These are phyloP conservation scores for Plasmodium cynomolgi DNA, from an alignment of 169 alveolate species.

Conservation along the genomic window DNA sequence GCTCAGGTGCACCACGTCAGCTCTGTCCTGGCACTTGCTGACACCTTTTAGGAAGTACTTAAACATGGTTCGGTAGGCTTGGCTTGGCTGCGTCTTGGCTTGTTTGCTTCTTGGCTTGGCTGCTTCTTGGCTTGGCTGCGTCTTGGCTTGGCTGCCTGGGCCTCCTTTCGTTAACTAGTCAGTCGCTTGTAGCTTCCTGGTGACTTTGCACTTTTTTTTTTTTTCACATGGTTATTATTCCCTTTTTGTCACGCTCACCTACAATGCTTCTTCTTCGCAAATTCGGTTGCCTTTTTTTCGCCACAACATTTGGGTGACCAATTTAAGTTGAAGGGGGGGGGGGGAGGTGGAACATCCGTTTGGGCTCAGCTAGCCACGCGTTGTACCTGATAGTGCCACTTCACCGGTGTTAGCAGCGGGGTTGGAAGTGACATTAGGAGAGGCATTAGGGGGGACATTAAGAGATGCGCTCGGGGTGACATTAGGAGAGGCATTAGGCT, in stretches of 20 bases:
- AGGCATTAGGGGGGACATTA: no score
- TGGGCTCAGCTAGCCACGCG: neutral
- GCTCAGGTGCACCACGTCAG: slow-evolving; percentile 51
- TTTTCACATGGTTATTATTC: neutral
- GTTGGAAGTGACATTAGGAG: no score
- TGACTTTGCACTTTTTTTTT: neutral
- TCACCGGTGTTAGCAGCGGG: neutral
- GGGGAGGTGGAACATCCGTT: neutral
- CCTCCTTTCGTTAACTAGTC: neutral
- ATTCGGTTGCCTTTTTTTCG: neutral
- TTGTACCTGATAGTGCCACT: neutral
- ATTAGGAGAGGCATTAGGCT: no score
- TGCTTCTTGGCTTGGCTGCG: no score
- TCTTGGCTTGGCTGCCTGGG: no score
- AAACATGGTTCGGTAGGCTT: slow-evolving; percentile 39
- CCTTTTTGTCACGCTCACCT: neutral
- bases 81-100: neutral
- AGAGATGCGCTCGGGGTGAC: no score
- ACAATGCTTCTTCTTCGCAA: neutral
- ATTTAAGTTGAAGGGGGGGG: neutral
- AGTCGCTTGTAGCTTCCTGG: neutral
- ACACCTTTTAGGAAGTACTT: slow-evolving; percentile 45
- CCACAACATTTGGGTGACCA: neutral
- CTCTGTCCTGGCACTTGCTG: slow-evolving; percentile 27
- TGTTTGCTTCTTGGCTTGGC: no score